Percentiles rank a stretch among this genome's conserved stretches.
These are phyloP conservation scores for Stephania japonica DNA, from an alignment of 164 flowering plant species.

Conservation along the genomic window DNA sequence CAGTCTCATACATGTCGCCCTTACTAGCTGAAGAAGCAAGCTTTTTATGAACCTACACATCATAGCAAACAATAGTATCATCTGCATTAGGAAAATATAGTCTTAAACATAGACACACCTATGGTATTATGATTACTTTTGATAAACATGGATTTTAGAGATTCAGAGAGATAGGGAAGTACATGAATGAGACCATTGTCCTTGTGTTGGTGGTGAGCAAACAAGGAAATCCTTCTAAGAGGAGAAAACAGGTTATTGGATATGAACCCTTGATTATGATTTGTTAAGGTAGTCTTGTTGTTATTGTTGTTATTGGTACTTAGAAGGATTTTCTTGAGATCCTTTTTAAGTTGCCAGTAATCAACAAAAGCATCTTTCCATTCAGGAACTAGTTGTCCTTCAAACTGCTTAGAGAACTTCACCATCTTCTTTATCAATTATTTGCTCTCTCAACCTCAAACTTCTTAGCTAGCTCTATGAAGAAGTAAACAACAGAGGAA, in stretches of 20 bases:
- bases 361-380: constrained; percentile 99
- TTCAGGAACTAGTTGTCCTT: constrained; percentile 90
- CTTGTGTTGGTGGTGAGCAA: constrained; percentile 37
- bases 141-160: neutral
- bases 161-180: constrained; percentile 16
- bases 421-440: constrained; percentile 39
- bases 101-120: neutral
- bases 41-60: constrained; percentile 68
- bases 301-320: constrained; percentile 15
- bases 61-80: constrained; percentile 10
- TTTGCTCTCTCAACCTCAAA: neutral
- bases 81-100: neutral
- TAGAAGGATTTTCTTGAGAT: constrained; percentile 69
- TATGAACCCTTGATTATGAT: constrained; percentile 28
- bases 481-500: neutral
- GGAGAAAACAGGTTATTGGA: constrained; percentile 35
- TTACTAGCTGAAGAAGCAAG: constrained; percentile 67
- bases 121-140: neutral
- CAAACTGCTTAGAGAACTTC: constrained; percentile 95
- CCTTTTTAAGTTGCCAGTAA: constrained; percentile 81
- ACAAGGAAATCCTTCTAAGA: constrained; percentile 35
- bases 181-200: constrained; percentile 74
- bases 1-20: constrained; percentile 76
- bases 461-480: neutral
- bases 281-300: constrained; percentile 15